Evolutionary conservation across 1,284 basidiomycete genomes (phyloP), one percentile per base, ranked within the genome.

Genomic region (Rhodotorula sp.): DNA sequence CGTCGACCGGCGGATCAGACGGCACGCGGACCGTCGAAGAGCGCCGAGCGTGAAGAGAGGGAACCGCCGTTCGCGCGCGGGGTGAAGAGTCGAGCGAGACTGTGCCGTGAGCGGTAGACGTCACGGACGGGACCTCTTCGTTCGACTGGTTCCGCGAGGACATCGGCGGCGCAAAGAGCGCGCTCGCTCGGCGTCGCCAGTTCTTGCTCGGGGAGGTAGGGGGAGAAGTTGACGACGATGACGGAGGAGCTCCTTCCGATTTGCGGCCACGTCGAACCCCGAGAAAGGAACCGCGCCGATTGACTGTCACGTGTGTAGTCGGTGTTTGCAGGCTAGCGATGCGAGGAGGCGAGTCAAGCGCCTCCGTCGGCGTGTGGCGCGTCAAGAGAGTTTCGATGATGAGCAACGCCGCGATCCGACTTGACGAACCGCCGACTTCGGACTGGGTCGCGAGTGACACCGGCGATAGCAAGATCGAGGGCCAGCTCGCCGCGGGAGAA

Each of bases 361-460:
- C 3, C 12, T n/a, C 26, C 19, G 23, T 26, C 31, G 28, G 16
- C 15, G 3, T 1, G 1, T 21, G 28, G 1, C 43, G 34, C 18
- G 66, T 48, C 23, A 71, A 47, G 54, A 76, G 69, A 18, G 28
- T 15, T n/a, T 76, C 69, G 52, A 14, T 18, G 21, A 76, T 45
- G 49, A 76, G 55, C 18, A 76, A 57, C 23, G 67, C 52, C 1
- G 64, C 52, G 43, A 64, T 45, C 21, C 14, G 8, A 10, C 23
- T n/a, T 28, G 18, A 2, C 50, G 19, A 15, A 10, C 5, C n/a
- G 48, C 14, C 57, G 23, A 21, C 26, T 4, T 54, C 49, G 4
- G 63, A 5, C 19, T 23, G 31, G 4, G 31, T 21, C 18, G 19
- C 34, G 31, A 19, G 31, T 23, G 56, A 34, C 15, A 74, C 45